Conservation (phyloP, 345 rosid genomes). For the Adansonia digitata region DNA sequence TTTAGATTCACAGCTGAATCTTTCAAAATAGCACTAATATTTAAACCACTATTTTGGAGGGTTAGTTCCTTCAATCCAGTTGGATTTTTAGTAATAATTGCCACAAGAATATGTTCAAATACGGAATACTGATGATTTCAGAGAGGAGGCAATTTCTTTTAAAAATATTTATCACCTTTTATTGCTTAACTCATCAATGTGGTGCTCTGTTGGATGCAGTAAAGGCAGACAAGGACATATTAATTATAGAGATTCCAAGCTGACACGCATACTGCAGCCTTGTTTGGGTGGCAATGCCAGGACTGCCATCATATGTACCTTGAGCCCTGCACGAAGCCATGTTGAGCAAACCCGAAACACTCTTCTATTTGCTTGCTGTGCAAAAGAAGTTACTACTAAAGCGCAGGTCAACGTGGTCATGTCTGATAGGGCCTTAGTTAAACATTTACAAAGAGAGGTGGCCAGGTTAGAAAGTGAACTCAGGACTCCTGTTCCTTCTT, state of each 20-base stretch:
- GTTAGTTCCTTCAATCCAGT: not conserved
- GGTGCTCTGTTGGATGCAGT: constrained; percentile 42
- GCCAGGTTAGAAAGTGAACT: constrained; percentile 91
- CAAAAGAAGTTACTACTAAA: constrained; percentile 92
- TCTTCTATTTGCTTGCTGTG: constrained; percentile 92
- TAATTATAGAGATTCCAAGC: constrained; percentile 93
- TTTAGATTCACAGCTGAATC: not conserved
- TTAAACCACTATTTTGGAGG: not conserved
- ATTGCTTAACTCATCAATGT: constrained; percentile 10
- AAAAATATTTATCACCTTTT: not conserved
- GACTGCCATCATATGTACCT: constrained; percentile 90
- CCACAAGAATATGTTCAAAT: not conserved
- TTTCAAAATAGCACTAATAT: not conserved
- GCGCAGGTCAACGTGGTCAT: constrained; percentile 96
- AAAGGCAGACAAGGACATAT: constrained; percentile 91
- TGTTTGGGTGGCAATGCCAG: constrained; percentile 97
- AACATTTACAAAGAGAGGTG: constrained; percentile 85
- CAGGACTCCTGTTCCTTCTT: constrained; percentile 56
- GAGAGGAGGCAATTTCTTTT: not conserved
- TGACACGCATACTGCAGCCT: constrained; percentile 91
- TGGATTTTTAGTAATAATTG: not conserved
- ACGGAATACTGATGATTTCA: not conserved
- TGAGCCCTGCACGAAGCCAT: constrained; percentile 95
- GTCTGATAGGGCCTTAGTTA: constrained; percentile 98
- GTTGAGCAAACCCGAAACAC: constrained; percentile 98